Base-by-base conservation (phyloP, 805 yeast species). In the Kazachstania bromeliacearum region DNA sequence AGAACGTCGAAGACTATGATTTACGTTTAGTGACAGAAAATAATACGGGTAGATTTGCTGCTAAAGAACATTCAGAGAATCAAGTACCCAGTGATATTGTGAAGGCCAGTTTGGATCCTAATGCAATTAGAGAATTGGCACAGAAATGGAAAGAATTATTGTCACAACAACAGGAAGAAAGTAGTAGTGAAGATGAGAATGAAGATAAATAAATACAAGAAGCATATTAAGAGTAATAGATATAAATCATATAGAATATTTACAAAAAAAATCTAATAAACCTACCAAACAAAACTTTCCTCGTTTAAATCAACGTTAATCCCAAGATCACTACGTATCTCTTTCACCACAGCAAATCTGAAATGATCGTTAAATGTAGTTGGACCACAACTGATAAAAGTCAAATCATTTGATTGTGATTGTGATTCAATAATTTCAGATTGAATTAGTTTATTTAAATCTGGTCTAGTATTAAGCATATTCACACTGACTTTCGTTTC, bases 81-180 rank as follows among this genome's bases (percentile, higher is more conserved):
- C 88, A 84, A 50, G 95, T 92, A 2, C 99, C 99, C 0, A 68
- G 72, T 35, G 99, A 92, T 50, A 75, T 92, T 15, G 81, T 92
- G 4, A 92, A 85, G 53, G 95, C 96, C 2, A 68, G 83, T 23
- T 50, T 75, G 47, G 77, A 81, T 46, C 71, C 88, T 0, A 66
- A 69, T 15, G 71, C 80, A 0, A 79, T 85, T 71, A 77, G 73
- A 9, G 87, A 80, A 34, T 60, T 83, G 43, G 75, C 82, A 0
- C 66, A 66, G 40, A 67, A 75, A 39, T 80, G 85, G 85, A 53
- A 59, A 26, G 68, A 68, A 33, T 40, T 68, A 28, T 53, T 64
- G 29, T 36, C 35, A 2, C 39, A 41, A 41, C 63, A 58, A 33
- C 32, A 50, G 12, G 35, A 45, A 17, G 53, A 54, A 17, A 48